Base-by-base conservation (phyloP, 768 basidiomycete genomes). In the Lactarius evosmus region DNA sequence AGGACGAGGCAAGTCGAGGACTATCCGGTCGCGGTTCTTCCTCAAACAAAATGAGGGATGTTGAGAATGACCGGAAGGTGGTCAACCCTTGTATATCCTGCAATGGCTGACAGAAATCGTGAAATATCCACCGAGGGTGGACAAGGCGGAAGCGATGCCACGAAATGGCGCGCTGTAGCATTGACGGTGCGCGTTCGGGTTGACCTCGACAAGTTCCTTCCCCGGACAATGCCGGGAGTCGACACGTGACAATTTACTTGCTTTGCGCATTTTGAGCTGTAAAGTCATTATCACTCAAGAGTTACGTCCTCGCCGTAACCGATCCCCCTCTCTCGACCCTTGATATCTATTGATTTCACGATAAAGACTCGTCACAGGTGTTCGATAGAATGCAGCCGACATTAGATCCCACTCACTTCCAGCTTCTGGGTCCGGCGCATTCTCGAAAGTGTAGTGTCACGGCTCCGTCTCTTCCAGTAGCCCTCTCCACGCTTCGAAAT, bases 161-260 rank as follows among this genome's bases (percentile, higher is more conserved):
- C 16, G 49, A 32, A 36, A 38, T 29, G 11, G 49, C 36, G 30
- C 55, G 55, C 41, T 36, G 34, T 32, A 57, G 36, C 61, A 62
- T 61, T 54, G 33, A 32, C 30, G 40, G 41, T 58, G 11, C 14
- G 44, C 57, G 30, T 22, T 41, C n/a, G 32, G 19, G 14, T 16
- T 17, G 17, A 30, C 19, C 22, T 44, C 50, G 41, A 1, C 40
- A 17, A 19, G 7, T 41, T n/a, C 40, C 44, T 9, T 22, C 4
- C 44, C 11, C 4, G 3, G 9, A 3, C 38, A 16, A 38, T 16
- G 36, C 36, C 36, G 36, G 12, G 44, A 46, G 44, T 22, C 11
- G 44, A 25, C 44, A 46, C 44, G 44, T 46, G 44, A 46, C 41
- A n/a, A 41, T 7, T 19, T 7, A 41, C 40, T 41, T 38, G 12